Evolutionary conservation across 2,329 filamentous ascomycete species (phyloP), one percentile per base, ranked within the genome.

Genomic region (Penicillium sp.): DNA sequence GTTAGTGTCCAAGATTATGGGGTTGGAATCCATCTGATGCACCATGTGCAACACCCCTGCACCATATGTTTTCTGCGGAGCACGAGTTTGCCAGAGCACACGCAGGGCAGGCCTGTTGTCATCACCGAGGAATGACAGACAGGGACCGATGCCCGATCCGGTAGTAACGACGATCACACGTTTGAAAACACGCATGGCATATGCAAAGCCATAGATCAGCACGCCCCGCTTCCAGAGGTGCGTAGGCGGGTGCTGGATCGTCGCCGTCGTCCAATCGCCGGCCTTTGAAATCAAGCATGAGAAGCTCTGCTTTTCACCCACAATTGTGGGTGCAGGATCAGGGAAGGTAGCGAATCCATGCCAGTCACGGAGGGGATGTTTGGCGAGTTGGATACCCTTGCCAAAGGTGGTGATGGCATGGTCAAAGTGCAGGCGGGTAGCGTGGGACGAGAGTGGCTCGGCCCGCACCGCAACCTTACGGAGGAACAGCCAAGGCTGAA

Each of bases 281-380:
- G 85, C 86, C 56, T 84, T 85, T 46, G 85, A 88, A 25, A 90
- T 77, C 27, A 90, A 72, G 27, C 87, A 74, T 0, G 84, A 88
- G 70, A 85, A 88, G 12, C 80, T 83, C 45, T 31, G 75, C 70
- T 49, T 74, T 9, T 54, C 56, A 2, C 45, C 46, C 8, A 46
- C 35, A 11, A 50, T 56, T 3, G 37, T 31, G 3, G 56, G 49
- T 3, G 27, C 64, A 2, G 79, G 75, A 51, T 81, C 77, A 1
- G 86, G 82, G 52, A 90, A 87, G 1, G 84, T 84, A 36, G 87
- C 87, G 63, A 91, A 91, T 0, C 83, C 80, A 70, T 91, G 87
- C 77, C 85, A 88, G 68, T 91, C 87, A 8, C 77, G 70, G 33
- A 89, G 73, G 0, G 86, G 86, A 8, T 76, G 75, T 45, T 78